Percentiles rank a stretch among this genome's conserved stretches.
Conservation (phyloP, 2,329 filamentous ascomycete genomes). For the Hypoxylon sp. region DNA sequence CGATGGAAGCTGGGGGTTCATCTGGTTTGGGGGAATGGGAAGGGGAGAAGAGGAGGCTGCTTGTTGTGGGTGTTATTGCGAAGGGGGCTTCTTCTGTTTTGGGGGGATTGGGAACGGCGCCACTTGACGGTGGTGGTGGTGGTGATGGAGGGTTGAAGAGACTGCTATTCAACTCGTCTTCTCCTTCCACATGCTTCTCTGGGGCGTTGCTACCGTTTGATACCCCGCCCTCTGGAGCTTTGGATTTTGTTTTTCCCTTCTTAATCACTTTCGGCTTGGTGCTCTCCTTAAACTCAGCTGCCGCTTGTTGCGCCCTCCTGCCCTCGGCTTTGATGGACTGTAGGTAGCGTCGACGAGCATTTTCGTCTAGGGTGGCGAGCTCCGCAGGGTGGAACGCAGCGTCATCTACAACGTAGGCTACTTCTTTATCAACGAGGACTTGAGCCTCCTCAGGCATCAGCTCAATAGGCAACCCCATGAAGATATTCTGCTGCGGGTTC, state of each 20-base stretch:
- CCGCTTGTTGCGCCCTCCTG: conserved; percentile 54
- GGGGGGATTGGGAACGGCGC: conserved; percentile 2
- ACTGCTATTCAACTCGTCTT: conserved; percentile 29
- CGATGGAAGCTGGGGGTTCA: conserved; percentile 33
- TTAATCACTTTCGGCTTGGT: conserved; percentile 30
- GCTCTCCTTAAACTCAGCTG: conserved; percentile 43
- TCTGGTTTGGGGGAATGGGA: conserved; percentile 6
- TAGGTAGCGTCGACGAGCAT: conserved; percentile 74
- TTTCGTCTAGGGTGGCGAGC: conserved; percentile 70
- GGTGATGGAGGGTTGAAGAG: conserved; percentile 44
- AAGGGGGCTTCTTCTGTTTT: conserved; percentile 39
- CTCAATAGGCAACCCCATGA: conserved; percentile 89
- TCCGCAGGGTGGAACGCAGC: conserved; percentile 75
- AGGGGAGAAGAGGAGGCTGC: conserved; percentile 41
- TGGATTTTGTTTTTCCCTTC: conserved; percentile 34
- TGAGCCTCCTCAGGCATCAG: conserved; percentile 91
- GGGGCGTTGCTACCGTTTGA: conserved; percentile 5
- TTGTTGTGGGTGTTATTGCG: conserved; percentile 59
- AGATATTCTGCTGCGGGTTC: conserved; percentile 94
- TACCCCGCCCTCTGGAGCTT: conserved; percentile 19
- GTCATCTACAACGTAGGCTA: conserved; percentile 87
- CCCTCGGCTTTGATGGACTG: conserved; percentile 66
- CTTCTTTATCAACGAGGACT: conserved; percentile 81
- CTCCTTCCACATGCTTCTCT: conserved; percentile 29
- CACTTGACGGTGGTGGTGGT: conserved; percentile 24